Evolutionary conservation across 164 flowering plant species (phyloP), one percentile per base, ranked within the genome.

Genomic region (Liriodendron chinense): DNA sequence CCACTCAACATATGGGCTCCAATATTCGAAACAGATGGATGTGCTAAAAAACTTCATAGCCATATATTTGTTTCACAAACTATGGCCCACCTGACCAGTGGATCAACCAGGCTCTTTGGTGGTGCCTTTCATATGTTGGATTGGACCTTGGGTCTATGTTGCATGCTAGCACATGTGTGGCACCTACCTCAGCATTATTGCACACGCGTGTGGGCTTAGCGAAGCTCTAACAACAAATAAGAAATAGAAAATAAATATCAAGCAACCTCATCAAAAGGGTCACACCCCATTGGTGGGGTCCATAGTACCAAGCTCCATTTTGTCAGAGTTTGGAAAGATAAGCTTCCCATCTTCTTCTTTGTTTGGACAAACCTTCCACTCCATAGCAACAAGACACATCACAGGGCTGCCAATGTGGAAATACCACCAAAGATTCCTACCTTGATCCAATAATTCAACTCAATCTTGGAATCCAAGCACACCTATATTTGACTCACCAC

Each of bases 241-340:
- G 2, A 64, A 23, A 64, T 64, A 28, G 47, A 67, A 67, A 64
- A 85, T 78, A 79, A 74, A 80, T 80, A 78, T 34, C 22, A 13
- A 73, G 47, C 70, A 70, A 77, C 10, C 75, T 56, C 7, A 65
- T 75, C 62, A 20, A 43, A 49, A 50, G 50, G 50, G 75, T 61
- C 53, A 47, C 23, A 56, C 73, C 48, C 0, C 47, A 47, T 62
- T 20, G 25, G 84, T 76, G 79, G 85, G 81, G 25, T 81, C 84
- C 66, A 50, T 65, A 72, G 78, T 68, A 79, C 79, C 9, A 50
- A 50, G 26, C 64, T 43, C 68, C 76, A 63, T 76, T 81, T 81
- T 85, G 86, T 79, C 83, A 24, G 43, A 74, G 66, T 69, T 79
- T 65, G 70, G 25, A 47, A 69, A 78, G 86, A 83, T 83, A 77